These are phyloP conservation scores for Sporothrix protearum DNA, from an alignment of 2,329 filamentous ascomycete species.

Conservation along the genomic window DNA sequence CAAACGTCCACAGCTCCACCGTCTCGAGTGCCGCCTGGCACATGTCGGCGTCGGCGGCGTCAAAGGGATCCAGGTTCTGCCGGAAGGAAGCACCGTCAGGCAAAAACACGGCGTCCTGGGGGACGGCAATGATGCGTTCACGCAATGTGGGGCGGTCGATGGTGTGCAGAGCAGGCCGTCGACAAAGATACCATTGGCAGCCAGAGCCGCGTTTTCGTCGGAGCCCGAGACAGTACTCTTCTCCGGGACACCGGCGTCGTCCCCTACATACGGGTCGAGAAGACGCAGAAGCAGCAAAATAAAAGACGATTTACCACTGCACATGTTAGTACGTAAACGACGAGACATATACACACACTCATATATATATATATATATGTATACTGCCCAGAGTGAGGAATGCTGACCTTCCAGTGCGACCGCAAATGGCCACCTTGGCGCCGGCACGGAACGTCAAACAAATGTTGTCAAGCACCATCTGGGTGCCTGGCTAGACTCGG, in stretches of 20 bases:
- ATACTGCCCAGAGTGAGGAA: not conserved
- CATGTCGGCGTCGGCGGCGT: conserved; percentile 31
- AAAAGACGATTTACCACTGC: conserved; percentile 44
- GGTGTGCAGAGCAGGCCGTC: conserved; percentile 40
- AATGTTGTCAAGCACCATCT: conserved; percentile 28
- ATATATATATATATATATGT: not conserved
- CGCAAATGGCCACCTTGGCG: conserved; percentile 43
- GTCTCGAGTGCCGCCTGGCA: conserved; percentile 39
- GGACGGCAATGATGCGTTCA: conserved; percentile 48
- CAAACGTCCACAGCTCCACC: conserved; percentile 37
- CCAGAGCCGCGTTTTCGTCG: not conserved
- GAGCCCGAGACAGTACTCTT: not conserved
- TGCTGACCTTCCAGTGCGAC: conserved; percentile 40
- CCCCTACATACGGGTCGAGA: conserved; percentile 37
- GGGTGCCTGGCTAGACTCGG: conserved; percentile 30
- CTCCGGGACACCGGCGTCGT: not conserved
- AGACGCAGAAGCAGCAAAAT: conserved; percentile 42
- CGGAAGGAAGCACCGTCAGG: conserved; percentile 39
- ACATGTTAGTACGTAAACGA: not conserved
- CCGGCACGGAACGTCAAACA: conserved; percentile 35
- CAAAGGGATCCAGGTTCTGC: conserved; percentile 44
- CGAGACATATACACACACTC: no score
- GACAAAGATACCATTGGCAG: conserved; percentile 39
- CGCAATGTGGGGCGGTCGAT: conserved; percentile 45
- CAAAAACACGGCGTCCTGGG: conserved; percentile 54